Percentiles rank a stretch among this genome's conserved stretches.
phyloP scores from a whole-genome alignment of 148 eudicot genomes.

The Cornus controversa region DNA sequence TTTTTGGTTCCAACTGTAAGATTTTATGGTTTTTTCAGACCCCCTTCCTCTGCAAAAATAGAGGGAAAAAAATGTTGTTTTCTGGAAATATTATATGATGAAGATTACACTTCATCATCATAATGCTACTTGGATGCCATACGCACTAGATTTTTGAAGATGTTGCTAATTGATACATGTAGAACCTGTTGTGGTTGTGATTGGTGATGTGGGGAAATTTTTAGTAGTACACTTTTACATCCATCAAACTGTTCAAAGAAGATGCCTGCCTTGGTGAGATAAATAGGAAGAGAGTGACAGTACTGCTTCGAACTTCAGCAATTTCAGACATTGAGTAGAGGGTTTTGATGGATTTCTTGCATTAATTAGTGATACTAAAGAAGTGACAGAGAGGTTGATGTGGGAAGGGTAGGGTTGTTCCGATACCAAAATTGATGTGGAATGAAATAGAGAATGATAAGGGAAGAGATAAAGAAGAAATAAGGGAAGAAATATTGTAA shows the following conservation, averaged over 20 bases:
- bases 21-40: neutral
- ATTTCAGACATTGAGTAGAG: neutral
- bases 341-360: neutral
- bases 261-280: neutral
- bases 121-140: neutral
- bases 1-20: neutral
- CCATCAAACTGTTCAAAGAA: conserved; percentile 9
- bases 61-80: neutral
- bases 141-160: neutral
- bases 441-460: no score
- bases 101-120: no score
- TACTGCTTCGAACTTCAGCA: neutral
- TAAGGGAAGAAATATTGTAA: no score
- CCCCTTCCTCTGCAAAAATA: neutral
- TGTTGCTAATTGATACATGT: neutral
- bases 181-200: neutral
- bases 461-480: no score
- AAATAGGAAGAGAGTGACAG: neutral
- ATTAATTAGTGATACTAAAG: neutral
- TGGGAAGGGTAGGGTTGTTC: no score
- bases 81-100: neutral
- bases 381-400: no score
- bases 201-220: neutral
- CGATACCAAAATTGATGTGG: no score
- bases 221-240: neutral